These are phyloP conservation scores for Magnusiomyces paraingens DNA, from an alignment of 1,139 yeast genomes.

Conservation along the genomic window DNA sequence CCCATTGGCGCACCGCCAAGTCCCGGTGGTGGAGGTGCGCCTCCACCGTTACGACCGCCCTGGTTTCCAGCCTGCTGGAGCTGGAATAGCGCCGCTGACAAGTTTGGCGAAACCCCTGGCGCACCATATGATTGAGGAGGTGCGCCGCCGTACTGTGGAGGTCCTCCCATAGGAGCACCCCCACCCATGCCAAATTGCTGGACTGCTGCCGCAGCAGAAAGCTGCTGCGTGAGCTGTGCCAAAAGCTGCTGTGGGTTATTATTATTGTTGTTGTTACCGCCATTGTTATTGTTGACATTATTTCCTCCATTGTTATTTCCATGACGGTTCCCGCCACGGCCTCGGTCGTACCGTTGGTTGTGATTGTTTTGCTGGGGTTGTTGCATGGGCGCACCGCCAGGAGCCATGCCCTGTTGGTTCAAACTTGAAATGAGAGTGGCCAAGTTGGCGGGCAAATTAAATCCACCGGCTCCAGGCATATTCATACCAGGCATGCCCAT, in stretches of 20 bases:
- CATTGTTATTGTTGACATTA: neutral
- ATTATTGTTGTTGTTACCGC: neutral
- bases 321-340: conserved; percentile 5
- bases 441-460: conserved; percentile 11
- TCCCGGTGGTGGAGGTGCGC: too few species aligned
- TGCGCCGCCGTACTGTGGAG: neutral
- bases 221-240: conserved; percentile 3
- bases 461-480: conserved; percentile 1
- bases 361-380: neutral
- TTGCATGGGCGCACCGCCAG: neutral
- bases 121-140: neutral
- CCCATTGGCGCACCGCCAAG: too few species aligned
- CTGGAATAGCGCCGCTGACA: neutral
- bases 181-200: neutral
- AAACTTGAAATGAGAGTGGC: conserved; percentile 12
- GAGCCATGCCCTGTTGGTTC: conserved; percentile 7
- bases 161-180: neutral
- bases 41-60: neutral
- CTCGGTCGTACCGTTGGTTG: conserved; percentile 9
- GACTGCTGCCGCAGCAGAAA: conserved; percentile 2
- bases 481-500: neutral
- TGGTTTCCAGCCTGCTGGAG: neutral
- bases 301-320: conserved; percentile 2
- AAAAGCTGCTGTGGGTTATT: neutral
- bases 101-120: too few species aligned